phyloP scores from a whole-genome alignment of 1,139 yeast genomes.

The Geotrichum phurueaensis region DNA sequence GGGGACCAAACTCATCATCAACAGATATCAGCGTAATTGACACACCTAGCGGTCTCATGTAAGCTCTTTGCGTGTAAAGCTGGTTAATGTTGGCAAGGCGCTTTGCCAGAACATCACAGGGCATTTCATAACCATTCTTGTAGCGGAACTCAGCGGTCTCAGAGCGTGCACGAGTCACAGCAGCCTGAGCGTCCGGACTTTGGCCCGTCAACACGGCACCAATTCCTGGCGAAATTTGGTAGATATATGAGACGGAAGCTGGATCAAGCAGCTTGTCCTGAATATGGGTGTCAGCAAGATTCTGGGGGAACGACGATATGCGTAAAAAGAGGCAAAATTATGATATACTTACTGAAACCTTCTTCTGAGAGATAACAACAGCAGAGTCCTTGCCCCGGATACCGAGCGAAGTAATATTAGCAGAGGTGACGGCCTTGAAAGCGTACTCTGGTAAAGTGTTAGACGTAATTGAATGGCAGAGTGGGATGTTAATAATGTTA shows the following conservation, averaged over 20 bases:
- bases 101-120: constrained; percentile 87
- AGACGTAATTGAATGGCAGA: background rate
- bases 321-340: constrained; percentile 12
- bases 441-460: constrained; percentile 55
- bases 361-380: constrained; percentile 90
- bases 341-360: constrained; percentile 53
- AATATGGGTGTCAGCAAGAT: background rate
- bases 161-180: constrained; percentile 80
- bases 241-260: constrained; percentile 74
- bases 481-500: constrained; percentile 1
- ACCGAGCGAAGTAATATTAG: constrained; percentile 85
- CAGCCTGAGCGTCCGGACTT: constrained; percentile 92
- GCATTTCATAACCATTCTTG: constrained; percentile 95
- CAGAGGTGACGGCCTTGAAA: constrained; percentile 90
- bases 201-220: constrained; percentile 96
- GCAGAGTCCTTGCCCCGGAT: constrained; percentile 82
- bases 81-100: constrained; percentile 94
- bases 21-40: constrained; percentile 82
- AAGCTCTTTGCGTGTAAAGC: constrained; percentile 96
- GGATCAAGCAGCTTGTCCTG: constrained; percentile 82
- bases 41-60: constrained; percentile 96
- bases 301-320: constrained; percentile 1
- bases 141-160: constrained; percentile 95
- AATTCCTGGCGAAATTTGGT: constrained; percentile 70
- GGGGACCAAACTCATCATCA: constrained; percentile 89